Evolutionary conservation across 2,329 filamentous ascomycete genomes (phyloP).

Genomic region (Ophioceras dolichostomum): DNA sequence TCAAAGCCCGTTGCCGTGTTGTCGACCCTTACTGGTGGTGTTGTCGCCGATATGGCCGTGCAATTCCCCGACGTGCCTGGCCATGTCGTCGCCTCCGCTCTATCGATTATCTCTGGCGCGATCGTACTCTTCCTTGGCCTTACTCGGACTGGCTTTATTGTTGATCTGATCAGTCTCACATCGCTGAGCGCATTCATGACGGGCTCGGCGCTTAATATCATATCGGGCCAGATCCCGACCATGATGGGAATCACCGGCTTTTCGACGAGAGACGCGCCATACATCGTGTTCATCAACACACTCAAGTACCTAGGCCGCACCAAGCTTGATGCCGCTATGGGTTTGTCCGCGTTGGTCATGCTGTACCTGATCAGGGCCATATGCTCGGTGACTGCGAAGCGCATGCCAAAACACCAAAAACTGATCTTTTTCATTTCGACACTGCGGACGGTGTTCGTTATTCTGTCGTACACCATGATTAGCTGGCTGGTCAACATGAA

Average conservation of each 20-base stretch:
- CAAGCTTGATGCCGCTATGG: constrained; percentile 74
- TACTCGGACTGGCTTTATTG: constrained; percentile 73
- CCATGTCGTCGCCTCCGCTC: constrained; percentile 62
- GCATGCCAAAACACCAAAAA: constrained; percentile 57
- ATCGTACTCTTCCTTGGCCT: constrained; percentile 73
- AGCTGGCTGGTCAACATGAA: constrained; percentile 74
- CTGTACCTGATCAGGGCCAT: constrained; percentile 62
- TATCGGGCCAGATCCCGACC: constrained; percentile 66
- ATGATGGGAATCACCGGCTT: constrained; percentile 71
- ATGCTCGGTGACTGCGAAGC: constrained; percentile 56
- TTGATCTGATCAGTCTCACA: constrained; percentile 83
- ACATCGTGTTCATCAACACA: constrained; percentile 71
- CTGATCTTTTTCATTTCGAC: constrained; percentile 85
- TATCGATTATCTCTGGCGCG: constrained; percentile 65
- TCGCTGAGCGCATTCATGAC: constrained; percentile 96
- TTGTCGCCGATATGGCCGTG: constrained; percentile 53
- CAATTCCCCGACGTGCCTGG: constrained; percentile 43
- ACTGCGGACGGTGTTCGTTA: constrained; percentile 80
- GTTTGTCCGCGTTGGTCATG: constrained; percentile 66
- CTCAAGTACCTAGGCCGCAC: constrained; percentile 57
- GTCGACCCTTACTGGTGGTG: constrained; percentile 78
- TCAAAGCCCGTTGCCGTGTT: constrained; percentile 91
- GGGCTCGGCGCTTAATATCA: constrained; percentile 83
- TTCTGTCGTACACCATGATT: constrained; percentile 83
- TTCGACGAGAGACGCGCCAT: constrained; percentile 54